phyloP scores from a whole-genome alignment of 257 asterid species.

The Nicotiana undulata region DNA sequence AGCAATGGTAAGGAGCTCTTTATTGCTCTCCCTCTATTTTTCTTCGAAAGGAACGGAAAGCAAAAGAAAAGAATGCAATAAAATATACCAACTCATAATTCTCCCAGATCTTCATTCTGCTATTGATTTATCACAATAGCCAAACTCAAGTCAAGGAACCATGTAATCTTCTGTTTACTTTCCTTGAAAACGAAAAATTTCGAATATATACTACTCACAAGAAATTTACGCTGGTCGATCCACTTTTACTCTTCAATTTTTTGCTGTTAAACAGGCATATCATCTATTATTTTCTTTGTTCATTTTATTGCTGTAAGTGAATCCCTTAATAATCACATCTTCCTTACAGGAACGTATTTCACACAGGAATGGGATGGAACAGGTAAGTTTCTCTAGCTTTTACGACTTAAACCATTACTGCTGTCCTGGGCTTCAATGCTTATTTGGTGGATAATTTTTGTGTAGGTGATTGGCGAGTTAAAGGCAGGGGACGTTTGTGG shows the following conservation, averaged over 20 bases:
- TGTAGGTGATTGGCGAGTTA: constrained; percentile 44
- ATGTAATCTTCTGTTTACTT: too few relatives aligned
- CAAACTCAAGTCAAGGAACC: too few relatives aligned
- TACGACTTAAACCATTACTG: not conserved
- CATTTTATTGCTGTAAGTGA: not conserved
- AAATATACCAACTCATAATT: too few relatives aligned
- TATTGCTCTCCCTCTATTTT: not conserved
- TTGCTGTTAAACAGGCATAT: not conserved
- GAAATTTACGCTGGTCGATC: too few relatives aligned
- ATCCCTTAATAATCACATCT: constrained; percentile 11
- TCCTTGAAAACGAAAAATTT: too few relatives aligned
- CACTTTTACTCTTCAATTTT: not conserved
- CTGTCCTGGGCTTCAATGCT: not conserved
- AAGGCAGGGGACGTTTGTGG: constrained; percentile 66
- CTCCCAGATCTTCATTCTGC: too few relatives aligned
- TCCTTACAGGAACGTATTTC: constrained; percentile 50
- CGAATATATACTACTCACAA: too few relatives aligned
- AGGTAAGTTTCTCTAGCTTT: constrained; percentile 28
- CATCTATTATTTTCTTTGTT: not conserved
- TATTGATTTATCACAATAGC: too few relatives aligned
- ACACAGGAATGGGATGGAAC: constrained; percentile 29
- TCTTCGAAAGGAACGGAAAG: not conserved
- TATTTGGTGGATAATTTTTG: not conserved
- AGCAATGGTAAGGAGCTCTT: constrained; percentile 42
- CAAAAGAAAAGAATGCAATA: too few relatives aligned